phyloP scores from a whole-genome alignment of 192 early-diverging fungal genomes.

The Lobosporangium transversale region DNA sequence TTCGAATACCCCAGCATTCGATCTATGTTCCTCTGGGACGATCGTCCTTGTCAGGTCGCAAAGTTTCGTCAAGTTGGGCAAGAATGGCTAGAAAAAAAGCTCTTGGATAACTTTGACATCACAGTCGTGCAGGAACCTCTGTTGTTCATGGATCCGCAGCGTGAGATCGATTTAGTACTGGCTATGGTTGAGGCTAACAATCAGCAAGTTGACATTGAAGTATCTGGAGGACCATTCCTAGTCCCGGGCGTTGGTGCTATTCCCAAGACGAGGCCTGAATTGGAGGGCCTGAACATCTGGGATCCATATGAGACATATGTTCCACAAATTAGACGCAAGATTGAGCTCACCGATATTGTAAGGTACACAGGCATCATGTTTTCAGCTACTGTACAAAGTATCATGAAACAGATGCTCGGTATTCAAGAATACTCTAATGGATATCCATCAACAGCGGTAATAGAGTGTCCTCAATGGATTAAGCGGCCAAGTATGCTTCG shows the following conservation, averaged over 20 bases:
- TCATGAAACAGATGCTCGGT: slow-evolving; percentile 15
- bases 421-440: too few species aligned
- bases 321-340: slow-evolving; percentile 25
- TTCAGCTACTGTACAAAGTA: slow-evolving; percentile 16
- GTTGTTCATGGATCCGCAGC: slow-evolving; percentile 35
- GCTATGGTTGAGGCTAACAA: slow-evolving; percentile 46
- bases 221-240: slow-evolving; percentile 17
- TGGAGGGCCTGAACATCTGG: slow-evolving; percentile 27
- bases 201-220: slow-evolving; percentile 33
- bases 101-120: slow-evolving; percentile 37
- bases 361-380: slow-evolving; percentile 48
- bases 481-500: slow-evolving; percentile 10
- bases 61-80: slow-evolving; percentile 41
- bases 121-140: slow-evolving; percentile 32
- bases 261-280: slow-evolving; percentile 35
- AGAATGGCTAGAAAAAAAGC: slow-evolving; percentile 37
- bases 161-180: slow-evolving; percentile 34
- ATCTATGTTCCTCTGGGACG: slow-evolving; percentile 67
- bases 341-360: slow-evolving; percentile 19
- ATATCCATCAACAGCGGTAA: background rate
- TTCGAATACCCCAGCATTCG: slow-evolving; percentile 58
- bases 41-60: slow-evolving; percentile 58
- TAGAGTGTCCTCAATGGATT: slow-evolving; percentile 2
- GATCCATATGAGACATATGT: slow-evolving; percentile 41
- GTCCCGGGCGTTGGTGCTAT: slow-evolving; percentile 25